A percentile compares a stretch with the other conserved stretches of the same genome.
Conservation (phyloP, 1,139 yeast species). For the Pichia sp. region DNA sequence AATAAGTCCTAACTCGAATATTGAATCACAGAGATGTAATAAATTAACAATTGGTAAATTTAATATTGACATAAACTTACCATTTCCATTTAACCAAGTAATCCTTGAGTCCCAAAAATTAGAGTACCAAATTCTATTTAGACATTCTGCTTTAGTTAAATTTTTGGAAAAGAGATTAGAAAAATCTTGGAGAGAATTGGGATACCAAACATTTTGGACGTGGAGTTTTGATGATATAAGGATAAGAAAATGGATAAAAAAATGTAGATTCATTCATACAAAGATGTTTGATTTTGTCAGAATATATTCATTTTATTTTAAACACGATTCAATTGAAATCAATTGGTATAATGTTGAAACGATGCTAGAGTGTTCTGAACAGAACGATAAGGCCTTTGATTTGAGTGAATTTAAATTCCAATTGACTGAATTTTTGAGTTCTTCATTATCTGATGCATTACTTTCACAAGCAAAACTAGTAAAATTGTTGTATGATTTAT, state of each 20-base stretch:
- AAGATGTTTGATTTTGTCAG: slow-evolving; percentile 58
- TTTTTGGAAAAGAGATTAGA: slow-evolving; percentile 56
- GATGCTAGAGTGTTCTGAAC: slow-evolving; percentile 25
- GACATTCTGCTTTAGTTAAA: slow-evolving; percentile 60
- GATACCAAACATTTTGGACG: slow-evolving; percentile 63
- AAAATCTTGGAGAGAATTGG: slow-evolving; percentile 68
- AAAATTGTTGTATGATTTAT: slow-evolving; percentile 39
- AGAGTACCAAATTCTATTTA: slow-evolving; percentile 75
- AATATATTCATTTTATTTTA: slow-evolving; percentile 50
- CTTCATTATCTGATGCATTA: slow-evolving; percentile 61
- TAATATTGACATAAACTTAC: slow-evolving; percentile 62
- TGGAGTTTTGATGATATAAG: slow-evolving; percentile 37
- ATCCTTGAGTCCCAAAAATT: slow-evolving; percentile 63
- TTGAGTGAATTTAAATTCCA: slow-evolving; percentile 45
- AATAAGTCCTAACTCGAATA: not conserved
- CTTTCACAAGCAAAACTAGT: slow-evolving; percentile 56
- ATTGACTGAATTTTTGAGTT: slow-evolving; percentile 56
- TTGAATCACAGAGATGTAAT: slow-evolving; percentile 19
- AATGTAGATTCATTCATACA: slow-evolving; percentile 52
- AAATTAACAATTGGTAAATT: slow-evolving; percentile 46
- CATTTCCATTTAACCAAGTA: slow-evolving; percentile 80
- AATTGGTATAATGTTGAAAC: slow-evolving; percentile 43
- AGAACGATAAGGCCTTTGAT: slow-evolving; percentile 31
- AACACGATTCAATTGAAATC: slow-evolving; percentile 54
- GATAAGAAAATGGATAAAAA: slow-evolving; percentile 50